Evolutionary conservation across 1,284 basidiomycete genomes (phyloP).

Genomic region (Ganoderma sp.): DNA sequence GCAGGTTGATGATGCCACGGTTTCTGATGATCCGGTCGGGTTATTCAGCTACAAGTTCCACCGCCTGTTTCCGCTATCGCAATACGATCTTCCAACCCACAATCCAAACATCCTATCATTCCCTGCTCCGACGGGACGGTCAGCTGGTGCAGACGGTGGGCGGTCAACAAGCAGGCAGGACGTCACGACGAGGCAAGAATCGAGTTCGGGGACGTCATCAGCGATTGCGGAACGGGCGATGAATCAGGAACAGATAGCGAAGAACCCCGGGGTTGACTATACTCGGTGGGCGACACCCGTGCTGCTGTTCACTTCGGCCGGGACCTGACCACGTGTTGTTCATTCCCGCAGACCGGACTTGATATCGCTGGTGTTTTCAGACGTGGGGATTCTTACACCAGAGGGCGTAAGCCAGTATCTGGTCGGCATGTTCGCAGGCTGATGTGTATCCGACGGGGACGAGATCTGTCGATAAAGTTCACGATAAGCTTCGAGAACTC

Average conservation of each 20-base stretch:
- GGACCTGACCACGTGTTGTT: constrained; percentile 20
- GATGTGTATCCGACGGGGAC: constrained; percentile 34
- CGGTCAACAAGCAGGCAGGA: constrained; percentile 30
- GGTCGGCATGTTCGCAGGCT: constrained; percentile 88
- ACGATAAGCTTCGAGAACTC: constrained; percentile 45
- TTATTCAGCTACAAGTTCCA: constrained; percentile 92
- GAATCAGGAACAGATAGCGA: constrained; percentile 74
- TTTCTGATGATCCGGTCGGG: constrained; percentile 34
- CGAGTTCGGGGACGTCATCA: constrained; percentile 24
- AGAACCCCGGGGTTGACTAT: constrained; percentile 84
- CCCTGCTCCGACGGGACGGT: constrained; percentile 46
- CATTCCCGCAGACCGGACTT: constrained; percentile 70
- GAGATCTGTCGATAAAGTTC: constrained; percentile 45
- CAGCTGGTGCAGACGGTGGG: constrained; percentile 32
- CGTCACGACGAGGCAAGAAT: constrained; percentile 24
- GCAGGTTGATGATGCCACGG: constrained; percentile 25
- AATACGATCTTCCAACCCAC: constrained; percentile 93
- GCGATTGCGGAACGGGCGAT: constrained; percentile 49
- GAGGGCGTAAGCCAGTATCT: constrained; percentile 91
- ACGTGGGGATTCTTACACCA: constrained; percentile 90
- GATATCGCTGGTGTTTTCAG: constrained; percentile 89
- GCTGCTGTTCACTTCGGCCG: constrained; percentile 9
- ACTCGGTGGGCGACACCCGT: constrained; percentile 59
- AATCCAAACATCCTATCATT: constrained; percentile 75
- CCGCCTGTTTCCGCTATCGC: constrained; percentile 93